Percentiles rank a stretch among this genome's conserved stretches.
Conservation (phyloP, 2,329 filamentous ascomycete genomes). For the Pseudomassariella vexata region DNA sequence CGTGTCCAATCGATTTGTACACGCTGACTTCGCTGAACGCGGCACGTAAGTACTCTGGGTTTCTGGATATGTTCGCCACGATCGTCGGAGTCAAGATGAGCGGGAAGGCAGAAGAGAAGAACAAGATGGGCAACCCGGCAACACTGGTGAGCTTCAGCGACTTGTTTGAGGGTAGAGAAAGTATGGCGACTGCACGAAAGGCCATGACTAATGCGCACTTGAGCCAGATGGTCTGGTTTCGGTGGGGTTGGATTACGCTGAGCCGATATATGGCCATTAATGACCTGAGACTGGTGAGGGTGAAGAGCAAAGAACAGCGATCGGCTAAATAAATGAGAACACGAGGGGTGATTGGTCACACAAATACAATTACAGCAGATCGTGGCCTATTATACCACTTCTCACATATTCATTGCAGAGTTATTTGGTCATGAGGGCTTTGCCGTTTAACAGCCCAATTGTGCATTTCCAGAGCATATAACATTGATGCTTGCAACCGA, state of each 20-base stretch:
- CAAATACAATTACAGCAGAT: too few species aligned
- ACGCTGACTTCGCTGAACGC: constrained; percentile 70
- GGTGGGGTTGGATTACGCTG: constrained; percentile 88
- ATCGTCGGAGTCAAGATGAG: constrained; percentile 42
- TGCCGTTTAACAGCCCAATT: too few species aligned
- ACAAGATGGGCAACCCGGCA: constrained; percentile 42
- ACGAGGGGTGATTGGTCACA: too few species aligned
- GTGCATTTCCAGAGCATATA: too few species aligned
- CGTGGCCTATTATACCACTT: too few species aligned
- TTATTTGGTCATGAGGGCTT: too few species aligned
- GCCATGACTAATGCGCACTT: constrained; percentile 88
- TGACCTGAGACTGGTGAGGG: constrained; percentile 60
- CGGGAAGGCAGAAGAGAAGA: constrained; percentile 31
- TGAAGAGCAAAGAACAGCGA: too few species aligned
- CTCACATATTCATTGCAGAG: too few species aligned
- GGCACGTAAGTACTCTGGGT: constrained; percentile 71
- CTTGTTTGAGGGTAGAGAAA: constrained; percentile 50
- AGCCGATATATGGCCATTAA: constrained; percentile 96
- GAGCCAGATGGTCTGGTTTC: constrained; percentile 98
- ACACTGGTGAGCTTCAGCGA: constrained; percentile 68
- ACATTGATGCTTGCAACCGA: too few species aligned
- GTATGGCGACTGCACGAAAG: constrained; percentile 57
- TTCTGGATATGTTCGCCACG: constrained; percentile 72
- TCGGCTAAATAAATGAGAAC: too few species aligned
- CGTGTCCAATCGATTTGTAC: constrained; percentile 76